Conservation (phyloP, 108 stramenopile genomes). For the Conticribra weissflogii region DNA sequence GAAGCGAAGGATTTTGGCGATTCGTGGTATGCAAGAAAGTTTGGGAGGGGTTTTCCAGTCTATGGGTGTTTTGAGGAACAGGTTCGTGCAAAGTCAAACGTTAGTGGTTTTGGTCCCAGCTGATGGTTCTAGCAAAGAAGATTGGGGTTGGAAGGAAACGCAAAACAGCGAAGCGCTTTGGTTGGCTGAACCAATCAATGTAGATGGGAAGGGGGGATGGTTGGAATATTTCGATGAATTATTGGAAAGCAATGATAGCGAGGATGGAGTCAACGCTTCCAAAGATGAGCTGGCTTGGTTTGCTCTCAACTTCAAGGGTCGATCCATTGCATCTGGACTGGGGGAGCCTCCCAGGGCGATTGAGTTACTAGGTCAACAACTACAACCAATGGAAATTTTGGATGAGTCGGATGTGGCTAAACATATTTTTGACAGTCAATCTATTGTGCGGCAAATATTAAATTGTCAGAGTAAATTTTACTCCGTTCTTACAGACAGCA, state of each 20-base stretch:
- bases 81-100: constrained; percentile 62
- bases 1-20: constrained; percentile 57
- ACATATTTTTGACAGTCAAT: constrained; percentile 14
- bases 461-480: constrained; percentile 59
- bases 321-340: constrained; percentile 76
- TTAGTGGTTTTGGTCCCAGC: constrained; percentile 66
- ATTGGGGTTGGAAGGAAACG: constrained; percentile 48
- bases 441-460: constrained; percentile 27
- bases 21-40: constrained; percentile 57
- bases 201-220: constrained; percentile 44
- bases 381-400: constrained; percentile 65
- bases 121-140: constrained; percentile 54
- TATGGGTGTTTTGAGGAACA: constrained; percentile 52
- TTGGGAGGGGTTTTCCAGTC: constrained; percentile 39
- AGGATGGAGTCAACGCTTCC: not conserved
- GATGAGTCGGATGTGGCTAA: constrained; percentile 50
- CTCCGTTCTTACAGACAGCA: constrained; percentile 57
- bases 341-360: constrained; percentile 58
- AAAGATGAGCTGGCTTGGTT: constrained; percentile 68
- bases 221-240: constrained; percentile 59
- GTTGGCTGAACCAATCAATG: constrained; percentile 62
- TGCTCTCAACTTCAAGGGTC: constrained; percentile 72
- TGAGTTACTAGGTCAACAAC: constrained; percentile 72
- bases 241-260: constrained; percentile 32
- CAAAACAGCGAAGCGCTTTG: constrained; percentile 40